Conservation (phyloP, 306 rosid species). For the Sechiopsis laciniata region DNA sequence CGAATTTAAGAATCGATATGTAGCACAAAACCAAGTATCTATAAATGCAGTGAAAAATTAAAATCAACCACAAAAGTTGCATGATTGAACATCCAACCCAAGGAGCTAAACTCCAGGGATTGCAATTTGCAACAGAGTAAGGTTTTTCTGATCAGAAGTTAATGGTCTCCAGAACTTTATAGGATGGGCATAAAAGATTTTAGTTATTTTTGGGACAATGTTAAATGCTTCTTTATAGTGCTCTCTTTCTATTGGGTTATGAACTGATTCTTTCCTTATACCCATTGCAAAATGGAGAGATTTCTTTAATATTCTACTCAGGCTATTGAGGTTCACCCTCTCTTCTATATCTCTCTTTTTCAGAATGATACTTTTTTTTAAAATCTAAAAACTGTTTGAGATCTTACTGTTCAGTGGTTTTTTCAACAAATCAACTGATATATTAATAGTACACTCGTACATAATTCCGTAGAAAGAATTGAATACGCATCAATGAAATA, state of each 20-base stretch:
- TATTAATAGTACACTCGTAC: background rate
- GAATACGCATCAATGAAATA: background rate
- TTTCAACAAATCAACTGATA: conserved; percentile 1
- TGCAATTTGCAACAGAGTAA: conserved; percentile 5
- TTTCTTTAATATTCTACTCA: background rate
- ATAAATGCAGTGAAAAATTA: background rate
- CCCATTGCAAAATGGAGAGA: background rate
- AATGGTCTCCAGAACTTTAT: background rate
- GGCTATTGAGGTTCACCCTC: background rate
- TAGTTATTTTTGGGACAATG: background rate
- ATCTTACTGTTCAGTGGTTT: background rate
- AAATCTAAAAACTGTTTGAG: background rate
- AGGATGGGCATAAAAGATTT: background rate
- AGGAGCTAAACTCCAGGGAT: background rate
- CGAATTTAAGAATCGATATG: background rate
- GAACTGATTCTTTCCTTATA: background rate
- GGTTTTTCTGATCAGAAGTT: background rate
- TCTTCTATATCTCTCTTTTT: background rate
- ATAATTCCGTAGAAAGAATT: background rate
- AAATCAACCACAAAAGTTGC: background rate
- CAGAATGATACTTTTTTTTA: background rate
- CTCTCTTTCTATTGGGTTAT: background rate
- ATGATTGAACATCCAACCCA: background rate
- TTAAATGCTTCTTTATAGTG: background rate
- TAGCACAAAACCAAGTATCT: background rate